Evolutionary conservation across 73 alveolate genomes (phyloP).

Genomic region (Durusdinium trenchii): DNA sequence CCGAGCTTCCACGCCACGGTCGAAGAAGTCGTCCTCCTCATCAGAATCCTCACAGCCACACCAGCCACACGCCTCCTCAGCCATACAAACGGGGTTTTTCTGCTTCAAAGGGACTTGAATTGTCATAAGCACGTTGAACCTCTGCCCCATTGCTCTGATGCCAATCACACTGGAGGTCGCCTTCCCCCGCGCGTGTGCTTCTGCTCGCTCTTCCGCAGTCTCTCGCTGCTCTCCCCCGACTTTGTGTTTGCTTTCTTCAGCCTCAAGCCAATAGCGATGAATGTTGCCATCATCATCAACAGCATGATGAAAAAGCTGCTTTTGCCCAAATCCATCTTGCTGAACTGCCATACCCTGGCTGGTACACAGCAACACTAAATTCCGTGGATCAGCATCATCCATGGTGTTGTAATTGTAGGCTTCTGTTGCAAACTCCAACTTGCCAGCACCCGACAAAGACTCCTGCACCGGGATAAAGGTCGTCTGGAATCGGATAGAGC

Average conservation of each 20-base stretch:
- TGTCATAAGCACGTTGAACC: conserved; percentile 93
- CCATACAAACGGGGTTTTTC: background rate
- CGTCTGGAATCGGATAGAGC: conserved; percentile 91
- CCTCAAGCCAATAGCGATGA: conserved; percentile 86
- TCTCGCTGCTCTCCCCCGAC: conserved; percentile 85
- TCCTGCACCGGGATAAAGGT: conserved; percentile 69
- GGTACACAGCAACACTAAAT: conserved; percentile 69
- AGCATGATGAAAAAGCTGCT: conserved; percentile 76
- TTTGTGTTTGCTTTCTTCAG: conserved; percentile 61
- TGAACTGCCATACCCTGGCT: conserved; percentile 88
- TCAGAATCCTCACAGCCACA: background rate
- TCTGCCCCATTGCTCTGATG: conserved; percentile 80
- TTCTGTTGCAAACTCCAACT: conserved; percentile 82
- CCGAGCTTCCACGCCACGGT: background rate
- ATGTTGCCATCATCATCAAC: conserved; percentile 50
- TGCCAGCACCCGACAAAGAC: background rate
- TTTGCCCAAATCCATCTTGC: conserved; percentile 65
- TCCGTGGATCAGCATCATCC: conserved; percentile 80
- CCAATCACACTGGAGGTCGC: conserved; percentile 92
- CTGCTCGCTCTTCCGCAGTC: conserved; percentile 70
- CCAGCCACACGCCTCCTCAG: background rate
- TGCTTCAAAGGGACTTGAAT: conserved; percentile 72
- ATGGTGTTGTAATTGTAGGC: conserved; percentile 88
- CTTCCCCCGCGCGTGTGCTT: conserved; percentile 86
- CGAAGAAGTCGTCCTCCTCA: background rate